Evolutionary conservation across 306 rosid genomes (phyloP), one percentile per base, ranked within the genome.

Genomic region (Hippophae gyantsensis): DNA sequence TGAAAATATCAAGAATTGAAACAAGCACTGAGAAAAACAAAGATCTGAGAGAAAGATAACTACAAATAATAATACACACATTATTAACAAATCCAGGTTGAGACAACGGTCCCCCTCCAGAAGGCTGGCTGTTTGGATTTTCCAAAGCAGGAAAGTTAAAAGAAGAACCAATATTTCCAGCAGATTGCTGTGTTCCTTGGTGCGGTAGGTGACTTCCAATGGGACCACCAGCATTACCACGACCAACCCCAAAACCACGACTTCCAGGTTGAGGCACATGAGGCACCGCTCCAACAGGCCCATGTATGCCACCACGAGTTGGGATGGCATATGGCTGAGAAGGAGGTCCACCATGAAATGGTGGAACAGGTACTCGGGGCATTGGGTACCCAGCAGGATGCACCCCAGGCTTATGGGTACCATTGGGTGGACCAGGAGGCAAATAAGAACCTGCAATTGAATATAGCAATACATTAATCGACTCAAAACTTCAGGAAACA

Each of bases 261-360:
- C 81, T 93, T 56, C 97, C 99, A 58, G 90, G 89, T 56, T 87
- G 76, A 65, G 99, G 95, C 38, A 86, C 94, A 73, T 93, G 99
- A 82, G 99, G 94, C 79, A 89, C 95, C 63, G 97, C 94, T 78
- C 99, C 99, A 49, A 93, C 95, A 38, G 99, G 95, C 57, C 99
- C 99, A 74, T 93, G 99, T 42, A 86, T 90, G 48, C 86, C 94
- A 65, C 90, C 97, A 63, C 99, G 99, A 58, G 95, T 79, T 59
- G 99, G 99, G 72, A 93, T 93, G 65, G 97, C 89, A 80, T 93
- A 93, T n/a, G 99, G 97, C 69, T 93, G 99, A 63, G 96, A 89
- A n/a, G 87, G 86, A 18, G 94, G 87, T 61, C 94, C 90, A 48
- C 90, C 93, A 62, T 84, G 98, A 67, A 86, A 93, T 56, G 85